Percentiles rank a stretch among this genome's conserved stretches.
Conservation (phyloP, 208 protist genomes). For the Trichomonas tenax region DNA sequence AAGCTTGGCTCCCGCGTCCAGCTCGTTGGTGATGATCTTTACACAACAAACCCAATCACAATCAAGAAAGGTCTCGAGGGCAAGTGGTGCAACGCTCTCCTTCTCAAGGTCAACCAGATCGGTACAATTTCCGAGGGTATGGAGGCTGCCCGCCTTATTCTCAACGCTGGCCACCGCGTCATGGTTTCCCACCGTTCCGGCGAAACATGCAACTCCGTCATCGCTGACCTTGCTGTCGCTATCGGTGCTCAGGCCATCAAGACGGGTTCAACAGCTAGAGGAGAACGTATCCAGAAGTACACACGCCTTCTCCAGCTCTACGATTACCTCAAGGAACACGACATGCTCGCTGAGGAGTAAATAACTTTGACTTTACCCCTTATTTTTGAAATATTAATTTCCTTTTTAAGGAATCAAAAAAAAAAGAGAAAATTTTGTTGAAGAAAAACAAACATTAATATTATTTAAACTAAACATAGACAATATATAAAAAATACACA, state of each 20-base stretch:
- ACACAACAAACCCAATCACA: too few relatives aligned
- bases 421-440: too few relatives aligned
- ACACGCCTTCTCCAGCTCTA: conserved; percentile 97
- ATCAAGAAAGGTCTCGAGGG: too few relatives aligned
- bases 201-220: conserved; percentile 89
- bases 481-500: not conserved
- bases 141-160: conserved; percentile 63
- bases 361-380: not conserved
- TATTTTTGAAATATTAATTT: too few relatives aligned
- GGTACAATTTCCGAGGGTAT: conserved; percentile 80
- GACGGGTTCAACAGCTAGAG: conserved; percentile 85
- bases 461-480: too few relatives aligned
- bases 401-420: too few relatives aligned
- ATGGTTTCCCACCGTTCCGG: conserved; percentile 87
- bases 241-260: conserved; percentile 89
- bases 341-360: not conserved
- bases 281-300: conserved; percentile 72
- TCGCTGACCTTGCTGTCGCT: conserved; percentile 90
- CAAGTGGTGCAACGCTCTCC: too few relatives aligned
- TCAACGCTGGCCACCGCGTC: conserved; percentile 52
- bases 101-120: conserved; percentile 98
- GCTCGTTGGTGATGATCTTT: too few relatives aligned
- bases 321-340: conserved; percentile 63
- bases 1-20: conserved; percentile 44
- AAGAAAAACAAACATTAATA: too few relatives aligned